phyloP scores from a whole-genome alignment of 164 flowering plant genomes.

The Tinospora cordifolia region DNA sequence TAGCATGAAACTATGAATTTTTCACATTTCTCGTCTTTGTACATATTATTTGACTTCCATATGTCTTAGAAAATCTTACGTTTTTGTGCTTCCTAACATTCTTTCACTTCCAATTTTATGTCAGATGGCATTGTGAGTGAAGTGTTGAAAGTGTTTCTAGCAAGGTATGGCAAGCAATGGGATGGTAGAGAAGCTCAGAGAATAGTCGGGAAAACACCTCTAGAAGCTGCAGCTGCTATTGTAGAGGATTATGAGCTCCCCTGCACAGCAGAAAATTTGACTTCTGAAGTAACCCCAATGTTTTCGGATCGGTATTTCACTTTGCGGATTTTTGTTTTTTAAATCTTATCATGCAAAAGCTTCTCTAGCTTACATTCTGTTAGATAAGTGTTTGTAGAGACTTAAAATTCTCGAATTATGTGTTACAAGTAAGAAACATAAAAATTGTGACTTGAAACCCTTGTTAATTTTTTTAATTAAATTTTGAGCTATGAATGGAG shows the following conservation, averaged over 20 bases:
- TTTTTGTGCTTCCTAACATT: not conserved
- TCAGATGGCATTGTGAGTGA: conserved; percentile 70
- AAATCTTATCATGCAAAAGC: not conserved
- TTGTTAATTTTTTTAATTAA: too few species aligned
- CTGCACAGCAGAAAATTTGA: conserved; percentile 49
- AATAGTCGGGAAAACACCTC: conserved; percentile 63
- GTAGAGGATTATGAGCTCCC: conserved; percentile 83
- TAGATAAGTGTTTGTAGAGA: not conserved
- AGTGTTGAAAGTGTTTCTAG: conserved; percentile 47
- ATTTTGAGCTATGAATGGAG: too few species aligned
- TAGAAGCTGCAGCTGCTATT: conserved; percentile 59
- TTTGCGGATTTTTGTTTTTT: not conserved
- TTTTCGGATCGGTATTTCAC: conserved; percentile 51
- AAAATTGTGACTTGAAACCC: not conserved
- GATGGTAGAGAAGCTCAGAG: conserved; percentile 56
- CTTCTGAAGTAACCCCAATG: conserved; percentile 56
- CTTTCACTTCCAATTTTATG: conserved; percentile 6
- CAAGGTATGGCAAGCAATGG: conserved; percentile 77
- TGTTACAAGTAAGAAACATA: not conserved
- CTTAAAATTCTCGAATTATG: not conserved
- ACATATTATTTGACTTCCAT: not conserved
- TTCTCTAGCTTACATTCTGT: not conserved
- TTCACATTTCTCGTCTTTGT: not conserved
- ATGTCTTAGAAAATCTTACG: not conserved
- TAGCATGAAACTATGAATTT: not conserved